Conservation (phyloP, 2,329 filamentous ascomycete species). For the Huntiella decipiens region DNA sequence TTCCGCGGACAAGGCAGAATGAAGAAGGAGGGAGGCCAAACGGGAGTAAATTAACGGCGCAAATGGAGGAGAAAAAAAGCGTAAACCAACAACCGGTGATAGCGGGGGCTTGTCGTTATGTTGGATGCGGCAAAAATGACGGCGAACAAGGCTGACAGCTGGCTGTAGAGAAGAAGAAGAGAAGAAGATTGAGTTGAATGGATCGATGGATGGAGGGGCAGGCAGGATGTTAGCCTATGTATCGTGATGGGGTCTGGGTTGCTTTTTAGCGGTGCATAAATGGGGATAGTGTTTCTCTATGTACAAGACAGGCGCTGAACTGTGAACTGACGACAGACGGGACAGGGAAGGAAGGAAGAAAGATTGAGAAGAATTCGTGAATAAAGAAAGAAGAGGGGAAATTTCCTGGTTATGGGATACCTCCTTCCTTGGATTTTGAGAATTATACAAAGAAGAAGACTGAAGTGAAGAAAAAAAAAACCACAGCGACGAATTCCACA, state of each 20-base stretch:
- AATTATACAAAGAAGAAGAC: not conserved
- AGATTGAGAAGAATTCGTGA: not conserved
- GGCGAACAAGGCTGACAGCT: too few relatives aligned
- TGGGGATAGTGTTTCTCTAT: too few relatives aligned
- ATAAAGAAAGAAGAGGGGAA: not conserved
- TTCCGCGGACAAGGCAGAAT: not conserved
- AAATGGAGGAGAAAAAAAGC: not conserved
- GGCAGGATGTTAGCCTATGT: too few relatives aligned
- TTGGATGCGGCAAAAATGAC: too few relatives aligned
- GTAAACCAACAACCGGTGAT: not conserved
- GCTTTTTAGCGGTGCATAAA: too few relatives aligned
- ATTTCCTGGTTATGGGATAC: too few relatives aligned
- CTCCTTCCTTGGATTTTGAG: too few relatives aligned
- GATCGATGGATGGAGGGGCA: too few relatives aligned
- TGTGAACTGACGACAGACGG: not conserved
- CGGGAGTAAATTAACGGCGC: not conserved
- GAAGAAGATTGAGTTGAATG: not conserved
- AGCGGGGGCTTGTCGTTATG: too few relatives aligned
- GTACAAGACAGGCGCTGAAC: conserved; percentile 1
- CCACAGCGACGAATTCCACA: not conserved
- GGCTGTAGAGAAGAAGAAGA: not conserved
- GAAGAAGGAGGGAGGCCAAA: not conserved
- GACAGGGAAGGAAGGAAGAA: not conserved
- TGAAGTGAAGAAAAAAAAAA: not conserved
- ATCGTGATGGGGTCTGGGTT: too few relatives aligned